Evolutionary conservation across 345 rosid genomes (phyloP), one percentile per base, ranked within the genome.

Genomic region (Clarkia xantiana): DNA sequence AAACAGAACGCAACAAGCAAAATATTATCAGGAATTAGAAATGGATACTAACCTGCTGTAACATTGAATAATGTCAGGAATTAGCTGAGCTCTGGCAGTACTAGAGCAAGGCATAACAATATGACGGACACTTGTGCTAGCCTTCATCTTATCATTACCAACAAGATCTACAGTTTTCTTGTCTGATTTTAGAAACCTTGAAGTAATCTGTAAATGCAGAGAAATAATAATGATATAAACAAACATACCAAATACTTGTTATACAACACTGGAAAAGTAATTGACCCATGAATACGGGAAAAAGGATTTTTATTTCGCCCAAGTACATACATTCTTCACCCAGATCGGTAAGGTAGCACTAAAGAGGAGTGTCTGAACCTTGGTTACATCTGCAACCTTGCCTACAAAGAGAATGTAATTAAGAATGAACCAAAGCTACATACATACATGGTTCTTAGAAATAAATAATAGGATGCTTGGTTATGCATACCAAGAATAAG

Each of bases 341-440:
- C 99, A 93, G 41, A 11, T 4, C 14, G 95, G 99, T 50, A 93
- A 66, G 47, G 99, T 93, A 17, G 96, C 99, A 72, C 99, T 93
- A 69, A 93, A 93, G 58, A 93, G 99, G 71, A 93, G 91, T 3
- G 99, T 93, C 76, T 82, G 95, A 57, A 93, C 99, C 61, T 87
- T 87, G 50, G 42, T 84, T 46, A 74, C 71, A 61, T 93, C 96
- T 51, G 62, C 69, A 20, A 93, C 96, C 65, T 93, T 84, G 51
- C 99, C 99, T 91, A 70, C 56, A 57, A 65, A 29, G 36, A 29
- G 36, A 29, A 29, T 3, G 36, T 5, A n/a, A n/a, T n/a, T n/a
- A 29, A 29, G 36, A 29, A 29, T 29, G 8, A 29, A 29, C 36
- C 36, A 29, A 29, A 3, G 29, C 29, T 23, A 2, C 8, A 29